Conservation (phyloP, 495 filamentous ascomycete genomes). For the Parachaetomium inaequale region DNA sequence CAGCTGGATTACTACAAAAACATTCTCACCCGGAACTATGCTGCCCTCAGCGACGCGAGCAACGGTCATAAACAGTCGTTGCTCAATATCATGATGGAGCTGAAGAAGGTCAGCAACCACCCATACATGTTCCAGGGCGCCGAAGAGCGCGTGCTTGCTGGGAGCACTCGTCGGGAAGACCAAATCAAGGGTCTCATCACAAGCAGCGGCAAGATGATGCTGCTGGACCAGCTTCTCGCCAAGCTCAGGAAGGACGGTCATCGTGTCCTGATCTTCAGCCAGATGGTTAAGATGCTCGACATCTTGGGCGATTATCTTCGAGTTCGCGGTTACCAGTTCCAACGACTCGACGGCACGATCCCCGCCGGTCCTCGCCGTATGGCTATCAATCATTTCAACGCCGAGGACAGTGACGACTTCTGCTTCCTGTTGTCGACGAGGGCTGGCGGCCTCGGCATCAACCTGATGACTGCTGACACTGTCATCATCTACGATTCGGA, state of each 20-base stretch:
- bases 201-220: constrained; percentile 98
- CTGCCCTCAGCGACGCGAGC: constrained; percentile 83
- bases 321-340: constrained; percentile 83
- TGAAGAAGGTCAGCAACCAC: constrained; percentile 98
- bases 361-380: constrained; percentile 75
- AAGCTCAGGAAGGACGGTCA: constrained; percentile 91
- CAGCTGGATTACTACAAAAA: constrained; percentile 99
- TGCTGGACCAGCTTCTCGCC: constrained; percentile 85
- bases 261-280: constrained; percentile 95
- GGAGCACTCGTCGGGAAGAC: constrained; percentile 76
- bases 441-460: constrained; percentile 95
- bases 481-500: constrained; percentile 98
- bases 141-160: constrained; percentile 78
- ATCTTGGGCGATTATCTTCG: constrained; percentile 91
- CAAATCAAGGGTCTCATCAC: constrained; percentile 85
- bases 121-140: constrained; percentile 95
- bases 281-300: constrained; percentile 99
- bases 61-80: constrained; percentile 88
- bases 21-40: constrained; percentile 94
- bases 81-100: constrained; percentile 99
- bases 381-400: constrained; percentile 98
- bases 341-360: constrained; percentile 93
- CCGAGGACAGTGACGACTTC: constrained; percentile 88
- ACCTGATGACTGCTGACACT: constrained; percentile 97
- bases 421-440: constrained; percentile 94